Evolutionary conservation across 345 rosid species (phyloP), one percentile per base, ranked within the genome.

Genomic region (Balakata baccata): DNA sequence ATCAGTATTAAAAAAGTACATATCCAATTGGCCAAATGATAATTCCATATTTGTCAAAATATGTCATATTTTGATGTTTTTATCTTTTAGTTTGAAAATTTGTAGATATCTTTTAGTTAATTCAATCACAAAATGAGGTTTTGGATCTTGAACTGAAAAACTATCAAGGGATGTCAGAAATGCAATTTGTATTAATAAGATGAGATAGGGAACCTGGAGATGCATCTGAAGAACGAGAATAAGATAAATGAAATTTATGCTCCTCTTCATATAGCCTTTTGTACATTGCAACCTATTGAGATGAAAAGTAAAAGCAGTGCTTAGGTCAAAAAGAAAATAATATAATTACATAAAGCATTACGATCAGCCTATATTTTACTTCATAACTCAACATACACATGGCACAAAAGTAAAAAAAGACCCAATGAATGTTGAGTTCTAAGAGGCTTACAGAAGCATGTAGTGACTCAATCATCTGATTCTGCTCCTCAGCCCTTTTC

Each of bases 401-500:
- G n/a, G 47, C 34, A 10, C 8, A 43, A 65, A 65, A 45, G 2
- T 7, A 11, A 39, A 46, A 45, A 9, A 37, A 45, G 1, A 29
- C 34, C 34, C 34, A 29, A 29, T 29, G 20, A 23, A 29, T 20
- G 57, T 1, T 1, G 8, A 2, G 63, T 50, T 7, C 69, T 54
- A 76, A 75, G 64, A 81, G 64, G 53, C 87, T 84, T 81, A 94
- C 98, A 72, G 98, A 90, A 74, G 92, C 47, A 80, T 92, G 98
- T 71, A 94, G 86, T 11, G 98, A 92, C 86, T 92, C 97, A 64
- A 92, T 94, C 98, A 94, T 92, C 53, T 70, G 85, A 45, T 84
- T 86, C 85, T 92, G 98, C 82, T 94, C 98, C 82, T 94, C 98
- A 39, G 98, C 97, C 81, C 97, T 88, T 72, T 86, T 84, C 54